Evolutionary conservation across 495 filamentous ascomycete genomes (phyloP).

Genomic region (Daldinia grandis): DNA sequence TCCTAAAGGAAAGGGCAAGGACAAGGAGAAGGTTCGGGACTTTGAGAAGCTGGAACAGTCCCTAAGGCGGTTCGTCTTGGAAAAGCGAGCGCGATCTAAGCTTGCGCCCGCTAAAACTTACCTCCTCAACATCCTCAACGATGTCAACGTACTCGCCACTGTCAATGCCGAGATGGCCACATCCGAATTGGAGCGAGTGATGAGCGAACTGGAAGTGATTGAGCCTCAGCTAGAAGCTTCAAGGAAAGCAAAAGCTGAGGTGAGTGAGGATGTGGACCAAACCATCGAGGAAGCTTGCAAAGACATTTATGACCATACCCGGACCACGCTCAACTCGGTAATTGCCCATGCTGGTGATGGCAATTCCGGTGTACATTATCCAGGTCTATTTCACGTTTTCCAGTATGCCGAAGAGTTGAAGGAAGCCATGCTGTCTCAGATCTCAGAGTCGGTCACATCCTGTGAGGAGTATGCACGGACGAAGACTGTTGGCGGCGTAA

Average conservation of each 20-base stretch:
- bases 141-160: constrained; percentile 80
- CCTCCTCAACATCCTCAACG: constrained; percentile 89
- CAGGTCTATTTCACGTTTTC: constrained; percentile 84
- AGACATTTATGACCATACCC: constrained; percentile 83
- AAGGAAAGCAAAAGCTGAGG: constrained; percentile 80
- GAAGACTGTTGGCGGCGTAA: constrained; percentile 83
- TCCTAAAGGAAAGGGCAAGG: constrained; percentile 88
- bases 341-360: constrained; percentile 79
- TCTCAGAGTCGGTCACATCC: constrained; percentile 74
- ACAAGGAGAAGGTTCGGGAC: constrained; percentile 84
- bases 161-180: constrained; percentile 90
- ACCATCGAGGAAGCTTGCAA: constrained; percentile 85
- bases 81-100: constrained; percentile 94
- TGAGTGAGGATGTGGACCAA: constrained; percentile 80
- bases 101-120: constrained; percentile 96
- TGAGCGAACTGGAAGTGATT: constrained; percentile 78
- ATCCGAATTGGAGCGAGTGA: constrained; percentile 84
- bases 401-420: constrained; percentile 94
- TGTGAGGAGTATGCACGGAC: constrained; percentile 87
- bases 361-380: constrained; percentile 83
- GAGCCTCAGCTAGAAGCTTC: constrained; percentile 86
- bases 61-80: constrained; percentile 90
- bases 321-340: constrained; percentile 71
- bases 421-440: constrained; percentile 86
- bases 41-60: constrained; percentile 90